phyloP scores from a whole-genome alignment of 1,139 yeast genomes.

The Kodamaea arcana region DNA sequence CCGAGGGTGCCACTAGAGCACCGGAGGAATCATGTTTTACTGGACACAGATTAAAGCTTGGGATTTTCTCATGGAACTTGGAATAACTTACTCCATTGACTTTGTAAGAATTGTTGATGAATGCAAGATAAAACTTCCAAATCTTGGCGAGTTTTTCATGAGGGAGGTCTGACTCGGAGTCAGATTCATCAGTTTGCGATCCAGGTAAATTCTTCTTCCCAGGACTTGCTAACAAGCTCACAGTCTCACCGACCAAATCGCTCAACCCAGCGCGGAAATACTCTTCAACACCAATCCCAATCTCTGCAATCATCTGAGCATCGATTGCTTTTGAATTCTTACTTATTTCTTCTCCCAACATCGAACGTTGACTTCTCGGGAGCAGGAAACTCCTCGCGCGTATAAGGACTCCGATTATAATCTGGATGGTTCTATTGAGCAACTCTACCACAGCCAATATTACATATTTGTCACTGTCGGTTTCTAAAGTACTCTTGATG shows the following conservation, averaged over 20 bases:
- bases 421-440: constrained; percentile 31
- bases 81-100: constrained; percentile 30
- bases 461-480: constrained; percentile 18
- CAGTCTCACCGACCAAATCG: constrained; percentile 18
- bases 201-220: neutral
- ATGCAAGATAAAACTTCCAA: constrained; percentile 42
- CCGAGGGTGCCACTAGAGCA: neutral
- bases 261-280: constrained; percentile 18
- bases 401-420: constrained; percentile 33
- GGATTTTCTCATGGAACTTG: constrained; percentile 31
- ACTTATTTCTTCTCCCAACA: constrained; percentile 9
- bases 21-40: constrained; percentile 7
- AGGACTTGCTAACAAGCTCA: constrained; percentile 12
- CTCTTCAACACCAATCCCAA: constrained; percentile 11
- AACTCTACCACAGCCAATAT: constrained; percentile 28
- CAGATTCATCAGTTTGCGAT: neutral
- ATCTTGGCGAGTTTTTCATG: constrained; percentile 26
- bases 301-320: constrained; percentile 5
- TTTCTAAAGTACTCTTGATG: constrained; percentile 9
- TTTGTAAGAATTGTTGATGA: constrained; percentile 29
- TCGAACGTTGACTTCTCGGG: constrained; percentile 4
- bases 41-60: constrained; percentile 13
- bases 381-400: constrained; percentile 20
- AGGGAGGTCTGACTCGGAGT: neutral
- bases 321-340: constrained; percentile 7